These are phyloP conservation scores for Heracleum sosnowskyi DNA, from an alignment of 129 eudicot species.

Conservation along the genomic window DNA sequence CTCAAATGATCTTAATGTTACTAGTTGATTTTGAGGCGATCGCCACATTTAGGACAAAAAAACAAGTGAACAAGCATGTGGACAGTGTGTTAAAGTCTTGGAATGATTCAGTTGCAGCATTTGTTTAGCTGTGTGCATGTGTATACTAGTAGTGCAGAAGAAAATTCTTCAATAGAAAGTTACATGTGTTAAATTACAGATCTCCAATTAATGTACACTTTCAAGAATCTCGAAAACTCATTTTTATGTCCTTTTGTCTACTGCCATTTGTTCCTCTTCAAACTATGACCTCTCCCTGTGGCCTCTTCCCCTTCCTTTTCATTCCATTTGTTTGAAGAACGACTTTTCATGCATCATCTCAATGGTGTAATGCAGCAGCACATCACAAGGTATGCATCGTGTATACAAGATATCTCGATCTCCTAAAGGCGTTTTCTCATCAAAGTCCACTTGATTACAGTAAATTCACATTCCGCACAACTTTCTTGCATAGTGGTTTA, in stretches of 20 bases:
- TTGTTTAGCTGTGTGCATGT: constrained; percentile 1
- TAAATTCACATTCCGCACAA: constrained; percentile 49
- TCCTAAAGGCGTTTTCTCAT: too few relatives aligned
- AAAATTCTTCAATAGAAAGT: not conserved
- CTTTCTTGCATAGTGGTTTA: constrained; percentile 48
- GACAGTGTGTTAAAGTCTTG: not conserved
- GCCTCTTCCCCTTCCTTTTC: constrained; percentile 40
- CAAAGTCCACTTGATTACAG: too few relatives aligned
- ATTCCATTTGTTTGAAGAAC: constrained; percentile 32
- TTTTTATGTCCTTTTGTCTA: constrained; percentile 52
- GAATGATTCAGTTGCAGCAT: not conserved
- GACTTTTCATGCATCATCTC: constrained; percentile 76
- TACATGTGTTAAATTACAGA: not conserved
- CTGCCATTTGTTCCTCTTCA: constrained; percentile 30
- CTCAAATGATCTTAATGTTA: too few relatives aligned
- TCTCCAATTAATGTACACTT: not conserved
- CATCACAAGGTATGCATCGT: too few relatives aligned
- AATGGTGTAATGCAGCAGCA: constrained; percentile 54
- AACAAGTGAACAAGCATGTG: not conserved
- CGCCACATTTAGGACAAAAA: not conserved
- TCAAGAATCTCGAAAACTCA: constrained; percentile 72
- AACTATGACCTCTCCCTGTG: constrained; percentile 21
- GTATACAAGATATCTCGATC: too few relatives aligned
- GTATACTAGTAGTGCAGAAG: not conserved
- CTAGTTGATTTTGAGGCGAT: not conserved